Evolutionary conservation across 177 flowering plant genomes (phyloP), one percentile per base, ranked within the genome.

Genomic region (Vitis hybrid): DNA sequence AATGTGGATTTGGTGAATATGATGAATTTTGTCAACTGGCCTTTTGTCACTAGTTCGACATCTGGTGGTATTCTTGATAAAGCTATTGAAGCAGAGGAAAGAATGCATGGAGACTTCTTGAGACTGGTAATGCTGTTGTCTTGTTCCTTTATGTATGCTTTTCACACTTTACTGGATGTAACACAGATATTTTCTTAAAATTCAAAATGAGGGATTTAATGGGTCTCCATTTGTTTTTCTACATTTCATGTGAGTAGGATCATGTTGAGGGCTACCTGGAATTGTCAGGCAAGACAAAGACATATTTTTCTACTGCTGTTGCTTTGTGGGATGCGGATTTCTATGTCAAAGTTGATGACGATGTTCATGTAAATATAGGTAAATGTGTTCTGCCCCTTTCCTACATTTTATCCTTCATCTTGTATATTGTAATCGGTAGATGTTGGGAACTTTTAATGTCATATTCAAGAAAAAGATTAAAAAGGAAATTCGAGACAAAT

Each of bases 331-430:
- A 90, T 82, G 96, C 96, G 52, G 97, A 95, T 32, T 94, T 87
- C 79, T 90, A 90, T 63, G 76, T 93, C 80, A 94, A 93, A 82
- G 99, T 91, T 60, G 99, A 93, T 72, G 97, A 94, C 79, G 98
- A 94, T 77, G 84, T 93, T 79, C 98, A 94, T 78, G 94, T 93
- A 45, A 94, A 91, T 76, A 81, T 94, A 79, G 98, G 98, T 93
- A 78, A 77, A 45, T 6, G 9, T 7, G 58, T 48, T 67, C 39
- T 60, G 15, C 6, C 2, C n/a, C 15, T 26, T 15, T 57, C 64
- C 21, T 19, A 11, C 21, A 34, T 49, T 50, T 52, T 11, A 23
- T 50, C 15, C 23, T 59, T 23, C 60, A 11, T 12, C 39, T 4
- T 51, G 32, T 9, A 48, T 1, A 55, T 26, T 30, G 2, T 15